These are phyloP conservation scores for Maudiozyma humilis DNA, from an alignment of 1,139 yeast genomes.

Conservation along the genomic window DNA sequence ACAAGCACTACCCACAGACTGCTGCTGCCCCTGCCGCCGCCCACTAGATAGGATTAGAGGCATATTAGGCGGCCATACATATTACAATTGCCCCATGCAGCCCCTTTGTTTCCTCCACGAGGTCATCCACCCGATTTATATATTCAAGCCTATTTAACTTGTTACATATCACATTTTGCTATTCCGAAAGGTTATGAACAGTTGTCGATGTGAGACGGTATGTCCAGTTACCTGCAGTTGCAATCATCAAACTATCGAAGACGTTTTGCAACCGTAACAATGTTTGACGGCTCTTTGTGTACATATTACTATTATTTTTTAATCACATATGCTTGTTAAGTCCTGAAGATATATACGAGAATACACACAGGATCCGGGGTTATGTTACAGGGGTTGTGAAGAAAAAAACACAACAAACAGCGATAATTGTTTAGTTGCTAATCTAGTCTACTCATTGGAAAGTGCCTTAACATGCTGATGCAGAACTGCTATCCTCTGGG, in stretches of 20 bases:
- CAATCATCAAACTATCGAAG: too few species aligned
- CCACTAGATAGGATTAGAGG: not conserved
- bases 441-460: not conserved
- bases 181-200: too few species aligned
- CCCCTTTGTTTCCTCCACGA: not conserved
- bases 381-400: not conserved
- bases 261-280: too few species aligned
- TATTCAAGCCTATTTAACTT: constrained; percentile 5
- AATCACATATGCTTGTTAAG: too few species aligned
- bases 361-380: too few species aligned
- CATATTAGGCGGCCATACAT: too few species aligned
- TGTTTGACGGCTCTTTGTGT: too few species aligned
- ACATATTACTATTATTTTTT: too few species aligned
- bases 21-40: not conserved
- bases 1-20: constrained; percentile 29
- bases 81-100: too few species aligned
- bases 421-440: not conserved
- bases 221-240: too few species aligned
- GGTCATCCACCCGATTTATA: not conserved
- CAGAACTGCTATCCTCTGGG: constrained; percentile 81
- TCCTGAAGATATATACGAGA: too few species aligned
- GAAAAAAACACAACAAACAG: not conserved
- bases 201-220: too few species aligned
- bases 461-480: constrained; percentile 60
- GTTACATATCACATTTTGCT: constrained; percentile 3